Conservation (phyloP, 2,329 filamentous ascomycete species). For the Penicillium oxalicum region DNA sequence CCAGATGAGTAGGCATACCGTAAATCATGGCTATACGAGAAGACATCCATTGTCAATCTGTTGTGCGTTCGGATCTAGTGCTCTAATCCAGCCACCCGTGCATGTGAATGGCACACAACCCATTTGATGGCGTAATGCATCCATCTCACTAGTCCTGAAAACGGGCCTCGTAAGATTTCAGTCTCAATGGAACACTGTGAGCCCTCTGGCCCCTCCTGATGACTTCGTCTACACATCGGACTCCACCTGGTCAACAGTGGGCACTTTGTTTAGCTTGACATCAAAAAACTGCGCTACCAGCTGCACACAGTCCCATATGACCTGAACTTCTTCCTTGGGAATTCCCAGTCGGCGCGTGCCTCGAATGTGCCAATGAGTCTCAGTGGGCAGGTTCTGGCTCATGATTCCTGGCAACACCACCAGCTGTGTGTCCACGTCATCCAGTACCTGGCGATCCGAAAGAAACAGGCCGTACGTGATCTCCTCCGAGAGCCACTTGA, state of each 20-base stretch:
- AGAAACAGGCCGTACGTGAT: conserved; percentile 59
- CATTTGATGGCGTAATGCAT: too few species aligned
- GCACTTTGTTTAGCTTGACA: conserved; percentile 25
- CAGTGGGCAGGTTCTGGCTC: conserved; percentile 39
- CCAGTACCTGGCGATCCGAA: conserved; percentile 38
- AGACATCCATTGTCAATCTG: too few species aligned
- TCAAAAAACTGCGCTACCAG: conserved; percentile 26
- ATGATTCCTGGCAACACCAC: conserved; percentile 42
- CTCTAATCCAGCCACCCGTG: too few species aligned
- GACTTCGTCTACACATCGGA: conserved; percentile 22
- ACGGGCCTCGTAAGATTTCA: not conserved
- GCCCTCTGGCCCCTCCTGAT: too few species aligned
- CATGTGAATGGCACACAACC: too few species aligned
- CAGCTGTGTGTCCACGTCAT: conserved; percentile 41
- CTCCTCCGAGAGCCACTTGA: conserved; percentile 68
- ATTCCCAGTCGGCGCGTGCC: conserved; percentile 39
- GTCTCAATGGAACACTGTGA: too few species aligned
- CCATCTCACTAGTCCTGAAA: not conserved
- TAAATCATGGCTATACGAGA: too few species aligned
- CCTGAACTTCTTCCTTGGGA: conserved; percentile 37
- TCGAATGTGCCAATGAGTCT: conserved; percentile 44
- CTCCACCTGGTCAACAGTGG: conserved; percentile 29
- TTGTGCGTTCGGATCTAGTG: too few species aligned
- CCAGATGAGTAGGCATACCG: too few species aligned
- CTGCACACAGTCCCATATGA: conserved; percentile 28